A percentile compares a stretch with the other conserved stretches of the same genome.
These are phyloP conservation scores for Cyberlindnera americana DNA, from an alignment of 805 yeast species.

Conservation along the genomic window DNA sequence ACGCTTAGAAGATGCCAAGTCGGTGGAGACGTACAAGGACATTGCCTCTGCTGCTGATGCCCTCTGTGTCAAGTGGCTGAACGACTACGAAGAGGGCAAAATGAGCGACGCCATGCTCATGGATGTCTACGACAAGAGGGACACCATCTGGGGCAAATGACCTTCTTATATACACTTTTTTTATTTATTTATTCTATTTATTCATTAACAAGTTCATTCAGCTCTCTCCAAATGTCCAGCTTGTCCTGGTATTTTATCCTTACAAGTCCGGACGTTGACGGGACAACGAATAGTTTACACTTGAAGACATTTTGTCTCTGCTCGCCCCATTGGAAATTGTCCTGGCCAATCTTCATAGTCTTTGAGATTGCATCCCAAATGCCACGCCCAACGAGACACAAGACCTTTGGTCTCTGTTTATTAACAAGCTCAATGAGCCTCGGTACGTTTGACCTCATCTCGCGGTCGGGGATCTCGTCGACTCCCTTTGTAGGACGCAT, in stretches of 20 bases:
- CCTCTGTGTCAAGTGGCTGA: conserved; percentile 16
- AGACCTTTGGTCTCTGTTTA: conserved; percentile 34
- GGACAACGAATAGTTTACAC: conserved; percentile 52
- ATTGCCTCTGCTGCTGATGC: conserved; percentile 18
- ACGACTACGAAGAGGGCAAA: conserved; percentile 3
- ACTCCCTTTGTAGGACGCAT: conserved; percentile 59
- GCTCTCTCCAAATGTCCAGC: conserved; percentile 43
- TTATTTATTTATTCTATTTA: not conserved
- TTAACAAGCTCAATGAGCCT: conserved; percentile 44
- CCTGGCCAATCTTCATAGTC: conserved; percentile 27
- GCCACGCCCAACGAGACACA: conserved; percentile 70
- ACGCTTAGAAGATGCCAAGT: conserved; percentile 14
- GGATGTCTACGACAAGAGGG: conserved; percentile 17
- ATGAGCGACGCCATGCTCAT: conserved; percentile 8
- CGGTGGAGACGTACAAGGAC: conserved; percentile 9
- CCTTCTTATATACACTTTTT: not conserved
- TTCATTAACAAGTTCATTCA: conserved; percentile 22
- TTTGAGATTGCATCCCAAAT: conserved; percentile 62
- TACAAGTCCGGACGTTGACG: conserved; percentile 73
- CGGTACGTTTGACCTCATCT: conserved; percentile 54
- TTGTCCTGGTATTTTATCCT: conserved; percentile 46
- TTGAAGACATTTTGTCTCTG: conserved; percentile 22
- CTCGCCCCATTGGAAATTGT: conserved; percentile 52
- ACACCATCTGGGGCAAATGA: conserved; percentile 16
- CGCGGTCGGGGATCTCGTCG: conserved; percentile 46